Evolutionary conservation across 345 rosid genomes (phyloP).

Genomic region (Populus ilicifolia): DNA sequence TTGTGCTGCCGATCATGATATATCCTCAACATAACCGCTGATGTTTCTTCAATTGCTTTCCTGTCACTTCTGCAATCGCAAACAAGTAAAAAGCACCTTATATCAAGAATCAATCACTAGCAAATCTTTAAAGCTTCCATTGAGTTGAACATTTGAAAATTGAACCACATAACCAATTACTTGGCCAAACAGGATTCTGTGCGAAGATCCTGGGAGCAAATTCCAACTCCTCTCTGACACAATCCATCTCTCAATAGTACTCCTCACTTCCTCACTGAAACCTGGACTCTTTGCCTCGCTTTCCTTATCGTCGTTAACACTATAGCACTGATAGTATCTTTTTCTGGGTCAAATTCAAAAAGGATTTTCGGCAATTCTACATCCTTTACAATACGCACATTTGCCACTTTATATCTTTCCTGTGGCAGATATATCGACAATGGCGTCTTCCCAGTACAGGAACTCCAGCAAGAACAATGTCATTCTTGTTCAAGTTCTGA

Average conservation of each 20-base stretch:
- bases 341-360: conserved; percentile 59
- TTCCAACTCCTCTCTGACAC: conserved; percentile 64
- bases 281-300: conserved; percentile 74
- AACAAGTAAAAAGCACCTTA: conserved; percentile 3
- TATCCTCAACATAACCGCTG: conserved; percentile 73
- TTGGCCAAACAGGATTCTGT: conserved; percentile 75
- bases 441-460: conserved; percentile 86
- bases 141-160: neutral
- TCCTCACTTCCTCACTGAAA: conserved; percentile 43
- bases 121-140: neutral
- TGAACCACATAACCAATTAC: conserved; percentile 53
- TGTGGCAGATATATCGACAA: conserved; percentile 76
- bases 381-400: conserved; percentile 76
- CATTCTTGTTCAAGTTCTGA: conserved; percentile 60
- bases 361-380: conserved; percentile 58
- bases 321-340: conserved; percentile 68
- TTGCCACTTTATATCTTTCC: conserved; percentile 82
- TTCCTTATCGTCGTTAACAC: conserved; percentile 68
- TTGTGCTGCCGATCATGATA: conserved; percentile 61
- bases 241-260: conserved; percentile 71
- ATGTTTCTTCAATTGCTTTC: conserved; percentile 89
- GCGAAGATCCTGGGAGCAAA: conserved; percentile 59
- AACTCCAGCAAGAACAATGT: conserved; percentile 73
- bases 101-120: conserved; percentile 4
- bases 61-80: conserved; percentile 72